Evolutionary conservation across 371 early-diverging fungal genomes (phyloP).

Genomic region (Mucor ambiguus): DNA sequence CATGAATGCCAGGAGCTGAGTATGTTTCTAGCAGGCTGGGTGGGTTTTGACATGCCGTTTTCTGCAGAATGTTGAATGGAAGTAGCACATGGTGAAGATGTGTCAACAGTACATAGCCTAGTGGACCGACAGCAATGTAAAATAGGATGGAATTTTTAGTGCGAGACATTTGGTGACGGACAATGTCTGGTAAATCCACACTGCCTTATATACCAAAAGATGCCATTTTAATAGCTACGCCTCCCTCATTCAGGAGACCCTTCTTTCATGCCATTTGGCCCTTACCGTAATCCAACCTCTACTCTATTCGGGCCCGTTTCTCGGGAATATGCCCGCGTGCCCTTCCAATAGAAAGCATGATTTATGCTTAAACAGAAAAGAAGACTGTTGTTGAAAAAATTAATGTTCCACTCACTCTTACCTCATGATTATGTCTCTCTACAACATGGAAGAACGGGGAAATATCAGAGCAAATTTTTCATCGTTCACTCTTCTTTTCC

Average conservation of each 20-base stretch:
- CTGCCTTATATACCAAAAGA: not conserved
- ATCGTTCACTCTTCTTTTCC: not conserved
- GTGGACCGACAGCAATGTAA: constrained; percentile 10
- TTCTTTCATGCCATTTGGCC: not conserved
- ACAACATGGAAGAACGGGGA: not conserved
- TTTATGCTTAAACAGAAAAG: not conserved
- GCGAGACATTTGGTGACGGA: not conserved
- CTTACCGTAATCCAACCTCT: not conserved
- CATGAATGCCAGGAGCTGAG: constrained; percentile 12
- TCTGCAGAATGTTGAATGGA: constrained; percentile 15
- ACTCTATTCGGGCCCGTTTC: not conserved
- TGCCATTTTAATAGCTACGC: not conserved
- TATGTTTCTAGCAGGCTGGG: constrained; percentile 7
- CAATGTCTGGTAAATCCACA: not conserved
- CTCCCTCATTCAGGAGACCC: not conserved
- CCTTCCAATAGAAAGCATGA: constrained; percentile 4
- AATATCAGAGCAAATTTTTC: not conserved
- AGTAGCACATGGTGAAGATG: constrained; percentile 17
- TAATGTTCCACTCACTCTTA: constrained; percentile 1
- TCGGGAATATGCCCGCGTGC: not conserved
- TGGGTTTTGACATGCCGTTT: constrained; percentile 6
- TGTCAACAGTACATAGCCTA: constrained; percentile 8
- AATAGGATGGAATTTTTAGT: constrained; percentile 6
- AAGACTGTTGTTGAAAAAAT: constrained; percentile 8
- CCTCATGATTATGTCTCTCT: not conserved